Evolutionary conservation across 1,139 yeast species (phyloP).

Genomic region (Yamadazyma conglobata): DNA sequence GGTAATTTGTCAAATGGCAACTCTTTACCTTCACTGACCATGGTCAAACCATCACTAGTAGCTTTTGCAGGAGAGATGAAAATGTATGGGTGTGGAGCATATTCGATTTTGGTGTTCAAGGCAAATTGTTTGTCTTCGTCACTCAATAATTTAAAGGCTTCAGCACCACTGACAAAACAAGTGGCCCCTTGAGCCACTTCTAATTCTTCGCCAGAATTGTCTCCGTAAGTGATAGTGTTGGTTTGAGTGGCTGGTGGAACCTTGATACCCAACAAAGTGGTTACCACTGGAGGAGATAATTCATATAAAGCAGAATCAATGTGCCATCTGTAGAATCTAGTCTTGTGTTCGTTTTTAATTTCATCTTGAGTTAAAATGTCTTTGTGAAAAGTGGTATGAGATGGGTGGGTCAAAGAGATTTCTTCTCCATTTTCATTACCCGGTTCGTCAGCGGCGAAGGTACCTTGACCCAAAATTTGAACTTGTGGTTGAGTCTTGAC

Average conservation of each 20-base stretch:
- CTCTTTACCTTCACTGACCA: conserved; percentile 79
- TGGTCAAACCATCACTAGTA: conserved; percentile 79
- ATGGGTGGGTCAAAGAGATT: conserved; percentile 72
- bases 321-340: conserved; percentile 90
- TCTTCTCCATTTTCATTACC: conserved; percentile 62
- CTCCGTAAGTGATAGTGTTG: conserved; percentile 56
- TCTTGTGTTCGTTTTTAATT: conserved; percentile 55
- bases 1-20: conserved; percentile 64
- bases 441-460: conserved; percentile 59
- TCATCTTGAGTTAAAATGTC: conserved; percentile 58
- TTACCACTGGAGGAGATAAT: conserved; percentile 78
- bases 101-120: conserved; percentile 70
- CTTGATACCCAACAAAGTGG: conserved; percentile 76
- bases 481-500: conserved; percentile 85
- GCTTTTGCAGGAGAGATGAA: conserved; percentile 78
- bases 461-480: conserved; percentile 83
- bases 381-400: conserved; percentile 77
- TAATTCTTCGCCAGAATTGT: conserved; percentile 61
- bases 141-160: conserved; percentile 63
- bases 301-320: conserved; percentile 86
- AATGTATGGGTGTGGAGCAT: conserved; percentile 90
- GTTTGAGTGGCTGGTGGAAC: conserved; percentile 59
- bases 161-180: conserved; percentile 78
- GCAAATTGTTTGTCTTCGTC: conserved; percentile 73
- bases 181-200: conserved; percentile 81